phyloP scores from a whole-genome alignment of 2,329 filamentous ascomycete species.

The Rosellinia necatrix region DNA sequence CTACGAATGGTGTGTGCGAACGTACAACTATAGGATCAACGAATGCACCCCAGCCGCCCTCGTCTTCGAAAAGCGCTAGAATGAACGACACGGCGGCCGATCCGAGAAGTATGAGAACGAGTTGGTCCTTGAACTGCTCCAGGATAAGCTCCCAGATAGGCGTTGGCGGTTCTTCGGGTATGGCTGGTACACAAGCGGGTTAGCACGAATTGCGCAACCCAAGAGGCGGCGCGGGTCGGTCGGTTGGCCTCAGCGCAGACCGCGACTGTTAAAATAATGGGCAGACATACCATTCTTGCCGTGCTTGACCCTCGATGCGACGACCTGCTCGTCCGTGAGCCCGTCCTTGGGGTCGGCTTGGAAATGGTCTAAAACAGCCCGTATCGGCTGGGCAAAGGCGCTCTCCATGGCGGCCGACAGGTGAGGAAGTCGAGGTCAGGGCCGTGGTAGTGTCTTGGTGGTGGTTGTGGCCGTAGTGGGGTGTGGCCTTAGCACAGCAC shows the following conservation, averaged over 20 bases:
- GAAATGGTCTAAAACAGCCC: slow-evolving; percentile 64
- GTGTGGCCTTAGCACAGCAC: slow-evolving; percentile 31
- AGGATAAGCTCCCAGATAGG: slow-evolving; percentile 95
- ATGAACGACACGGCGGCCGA: slow-evolving; percentile 94
- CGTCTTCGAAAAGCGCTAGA: slow-evolving; percentile 89
- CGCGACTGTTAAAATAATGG: background rate
- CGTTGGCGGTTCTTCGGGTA: slow-evolving; percentile 88
- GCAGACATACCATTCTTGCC: slow-evolving; percentile 66
- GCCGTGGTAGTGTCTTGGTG: slow-evolving; percentile 4
- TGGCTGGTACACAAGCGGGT: slow-evolving; percentile 48
- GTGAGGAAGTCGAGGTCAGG: slow-evolving; percentile 18
- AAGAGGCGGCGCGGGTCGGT: background rate
- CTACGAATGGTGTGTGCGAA: slow-evolving; percentile 34
- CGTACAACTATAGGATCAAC: slow-evolving; percentile 93
- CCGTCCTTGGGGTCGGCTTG: slow-evolving; percentile 59
- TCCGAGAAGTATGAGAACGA: slow-evolving; percentile 91
- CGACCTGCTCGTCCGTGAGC: slow-evolving; percentile 63
- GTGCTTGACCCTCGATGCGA: slow-evolving; percentile 59
- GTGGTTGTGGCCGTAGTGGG: slow-evolving; percentile 21
- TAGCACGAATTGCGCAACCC: slow-evolving; percentile 20
- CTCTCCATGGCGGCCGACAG: slow-evolving; percentile 57
- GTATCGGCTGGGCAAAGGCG: slow-evolving; percentile 63
- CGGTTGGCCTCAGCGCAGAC: slow-evolving; percentile 23
- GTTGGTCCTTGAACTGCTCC: slow-evolving; percentile 98
- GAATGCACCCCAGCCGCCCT: slow-evolving; percentile 94